These are phyloP conservation scores for Tuber melanosporum DNA, from an alignment of 495 filamentous ascomycete genomes.

Conservation along the genomic window DNA sequence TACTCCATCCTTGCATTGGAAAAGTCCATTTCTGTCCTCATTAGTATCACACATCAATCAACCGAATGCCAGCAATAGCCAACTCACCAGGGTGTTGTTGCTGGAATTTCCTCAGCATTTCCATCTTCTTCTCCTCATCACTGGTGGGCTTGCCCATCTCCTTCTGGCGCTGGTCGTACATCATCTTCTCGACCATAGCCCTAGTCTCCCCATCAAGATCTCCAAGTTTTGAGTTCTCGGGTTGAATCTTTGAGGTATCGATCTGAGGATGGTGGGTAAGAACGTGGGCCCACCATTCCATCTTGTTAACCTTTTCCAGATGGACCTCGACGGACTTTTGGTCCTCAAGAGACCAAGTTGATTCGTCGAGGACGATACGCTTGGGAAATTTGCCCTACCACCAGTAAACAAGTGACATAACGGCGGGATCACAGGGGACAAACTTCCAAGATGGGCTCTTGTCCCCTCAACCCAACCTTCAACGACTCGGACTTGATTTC, in stretches of 20 bases:
- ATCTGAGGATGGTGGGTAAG: conserved; percentile 77
- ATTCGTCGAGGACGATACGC: conserved; percentile 72
- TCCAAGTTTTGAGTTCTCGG: conserved; percentile 79
- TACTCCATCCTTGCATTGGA: conserved; percentile 67
- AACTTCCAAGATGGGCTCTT: conserved; percentile 80
- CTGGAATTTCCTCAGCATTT: conserved; percentile 89
- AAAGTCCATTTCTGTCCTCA: conserved; percentile 68
- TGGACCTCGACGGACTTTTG: conserved; percentile 78
- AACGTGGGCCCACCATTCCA: conserved; percentile 96
- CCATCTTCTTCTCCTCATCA: conserved; percentile 87
- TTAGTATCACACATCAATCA: conserved; percentile 2
- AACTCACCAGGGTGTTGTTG: conserved; percentile 54
- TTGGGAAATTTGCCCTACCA: conserved; percentile 76
- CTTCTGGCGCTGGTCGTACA: conserved; percentile 98
- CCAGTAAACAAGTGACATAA: background rate
- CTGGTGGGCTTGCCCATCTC: conserved; percentile 79
- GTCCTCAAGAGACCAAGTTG: conserved; percentile 85
- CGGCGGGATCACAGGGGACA: conserved; percentile 7
- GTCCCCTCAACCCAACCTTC: conserved; percentile 78
- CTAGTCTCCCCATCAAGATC: conserved; percentile 95
- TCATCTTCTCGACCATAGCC: conserved; percentile 99
- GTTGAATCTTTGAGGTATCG: conserved; percentile 89
- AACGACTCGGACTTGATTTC: conserved; percentile 73
- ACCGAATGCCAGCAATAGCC: background rate
- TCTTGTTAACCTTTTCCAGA: conserved; percentile 93